Percentiles rank a stretch among this genome's conserved stretches.
These are phyloP conservation scores for Nicotiana undulata DNA, from an alignment of 257 asterid genomes.

Conservation along the genomic window DNA sequence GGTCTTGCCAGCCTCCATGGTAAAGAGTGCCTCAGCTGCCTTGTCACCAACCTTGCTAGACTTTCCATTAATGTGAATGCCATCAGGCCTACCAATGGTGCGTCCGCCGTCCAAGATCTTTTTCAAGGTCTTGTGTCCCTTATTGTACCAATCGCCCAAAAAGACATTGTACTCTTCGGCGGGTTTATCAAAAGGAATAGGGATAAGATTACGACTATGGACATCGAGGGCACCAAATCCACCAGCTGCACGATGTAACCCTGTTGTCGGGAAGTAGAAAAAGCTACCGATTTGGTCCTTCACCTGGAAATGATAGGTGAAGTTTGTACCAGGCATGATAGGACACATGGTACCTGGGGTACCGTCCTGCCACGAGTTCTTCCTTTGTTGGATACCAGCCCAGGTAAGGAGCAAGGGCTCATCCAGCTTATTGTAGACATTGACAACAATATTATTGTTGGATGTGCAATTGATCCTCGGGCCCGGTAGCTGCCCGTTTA, in stretches of 20 bases:
- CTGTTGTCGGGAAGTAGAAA: slow-evolving; percentile 40
- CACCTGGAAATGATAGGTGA: slow-evolving; percentile 39
- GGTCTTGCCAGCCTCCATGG: slow-evolving; percentile 41
- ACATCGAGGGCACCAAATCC: slow-evolving; percentile 34
- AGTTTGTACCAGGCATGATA: slow-evolving; percentile 39
- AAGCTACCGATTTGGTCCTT: slow-evolving; percentile 52
- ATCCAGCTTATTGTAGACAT: slow-evolving; percentile 33
- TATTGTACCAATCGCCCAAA: slow-evolving; percentile 48
- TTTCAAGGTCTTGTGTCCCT: slow-evolving; percentile 40
- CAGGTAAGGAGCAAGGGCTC: slow-evolving; percentile 44
- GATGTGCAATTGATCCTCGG: slow-evolving; percentile 47
- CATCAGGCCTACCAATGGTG: slow-evolving; percentile 38
- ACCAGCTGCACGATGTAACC: slow-evolving; percentile 38
- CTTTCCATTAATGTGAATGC: slow-evolving; percentile 37
- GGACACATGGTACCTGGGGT: slow-evolving; percentile 49
- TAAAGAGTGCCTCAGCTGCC: slow-evolving; percentile 23
- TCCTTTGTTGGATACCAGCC: slow-evolving; percentile 43
- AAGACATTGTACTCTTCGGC: slow-evolving; percentile 30
- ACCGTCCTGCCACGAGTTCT: slow-evolving; percentile 53
- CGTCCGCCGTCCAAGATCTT: slow-evolving; percentile 27
- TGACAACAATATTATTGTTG: slow-evolving; percentile 39
- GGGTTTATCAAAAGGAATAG: slow-evolving; percentile 36
- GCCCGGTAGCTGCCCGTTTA: slow-evolving; percentile 48
- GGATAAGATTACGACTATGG: slow-evolving; percentile 45
- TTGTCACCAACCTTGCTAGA: slow-evolving; percentile 23